phyloP scores from a whole-genome alignment of 768 basidiomycete species.

The Mycena leptocephala region DNA sequence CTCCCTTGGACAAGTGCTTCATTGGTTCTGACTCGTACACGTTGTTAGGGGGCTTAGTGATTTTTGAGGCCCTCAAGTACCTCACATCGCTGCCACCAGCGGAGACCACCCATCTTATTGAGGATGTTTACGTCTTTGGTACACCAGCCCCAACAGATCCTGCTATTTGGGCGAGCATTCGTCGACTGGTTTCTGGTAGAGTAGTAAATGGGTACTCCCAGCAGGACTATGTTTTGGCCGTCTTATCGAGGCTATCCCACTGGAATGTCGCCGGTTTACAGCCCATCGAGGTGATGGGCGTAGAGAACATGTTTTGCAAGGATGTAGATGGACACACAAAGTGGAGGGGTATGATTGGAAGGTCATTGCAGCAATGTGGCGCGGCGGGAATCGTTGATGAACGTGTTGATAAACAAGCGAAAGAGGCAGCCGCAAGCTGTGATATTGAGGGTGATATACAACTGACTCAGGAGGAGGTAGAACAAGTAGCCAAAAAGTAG shows the following conservation, averaged over 20 bases:
- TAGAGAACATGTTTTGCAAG: conserved; percentile 67
- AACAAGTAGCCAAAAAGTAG: conserved; percentile 19
- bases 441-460: conserved; percentile 33
- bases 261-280: conserved; percentile 70
- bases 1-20: neutral
- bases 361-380: conserved; percentile 56
- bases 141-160: conserved; percentile 61
- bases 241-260: conserved; percentile 64
- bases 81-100: conserved; percentile 62
- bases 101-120: conserved; percentile 63
- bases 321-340: conserved; percentile 66
- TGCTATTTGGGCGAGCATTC: conserved; percentile 60
- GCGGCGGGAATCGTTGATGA: conserved; percentile 56
- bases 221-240: conserved; percentile 70
- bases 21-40: neutral
- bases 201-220: conserved; percentile 69
- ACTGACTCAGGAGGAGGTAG: conserved; percentile 38
- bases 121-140: conserved; percentile 73
- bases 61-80: conserved; percentile 69
- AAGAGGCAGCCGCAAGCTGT: conserved; percentile 42
- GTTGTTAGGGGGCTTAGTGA: conserved; percentile 54
- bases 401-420: conserved; percentile 55
- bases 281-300: conserved; percentile 63
- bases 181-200: conserved; percentile 66
- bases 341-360: conserved; percentile 67